Evolutionary conservation across 1,139 yeast genomes (phyloP).

Genomic region (Blastobotrys arbuscula): DNA sequence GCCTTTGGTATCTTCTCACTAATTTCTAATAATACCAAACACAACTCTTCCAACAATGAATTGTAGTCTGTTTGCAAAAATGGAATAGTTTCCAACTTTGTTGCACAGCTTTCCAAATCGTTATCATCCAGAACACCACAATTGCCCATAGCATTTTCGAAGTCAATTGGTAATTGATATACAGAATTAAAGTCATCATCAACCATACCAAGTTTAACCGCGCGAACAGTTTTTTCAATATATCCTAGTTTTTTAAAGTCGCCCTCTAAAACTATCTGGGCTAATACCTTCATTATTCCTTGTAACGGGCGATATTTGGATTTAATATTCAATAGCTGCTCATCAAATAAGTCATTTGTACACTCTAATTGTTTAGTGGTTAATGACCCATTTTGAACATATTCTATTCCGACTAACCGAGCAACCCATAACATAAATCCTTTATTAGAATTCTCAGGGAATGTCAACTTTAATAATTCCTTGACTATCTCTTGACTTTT

Average conservation of each 20-base stretch:
- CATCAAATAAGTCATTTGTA: neutral
- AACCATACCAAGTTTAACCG: neutral
- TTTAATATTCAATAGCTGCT: neutral
- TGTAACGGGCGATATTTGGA: slow-evolving; percentile 6
- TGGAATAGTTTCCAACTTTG: neutral
- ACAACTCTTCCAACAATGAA: neutral
- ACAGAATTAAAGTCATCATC: neutral
- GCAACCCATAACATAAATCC: slow-evolving; percentile 9
- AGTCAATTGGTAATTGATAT: neutral
- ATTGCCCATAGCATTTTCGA: neutral
- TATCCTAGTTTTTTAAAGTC: slow-evolving; percentile 7
- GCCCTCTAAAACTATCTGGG: neutral
- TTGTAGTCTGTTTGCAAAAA: neutral
- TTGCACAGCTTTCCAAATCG: neutral
- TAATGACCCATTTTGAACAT: neutral
- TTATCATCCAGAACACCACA: neutral
- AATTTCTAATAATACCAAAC: neutral
- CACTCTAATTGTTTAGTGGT: neutral
- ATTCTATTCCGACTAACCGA: slow-evolving; percentile 2
- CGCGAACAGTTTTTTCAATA: slow-evolving; percentile 9
- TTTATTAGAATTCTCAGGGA: neutral
- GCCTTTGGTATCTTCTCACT: neutral
- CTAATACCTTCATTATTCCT: slow-evolving; percentile 5
- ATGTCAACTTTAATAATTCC: neutral
- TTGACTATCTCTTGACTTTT: neutral